phyloP scores from a whole-genome alignment of 225 moss, liverwort and hornwort species.

The Physcomitrium patens region DNA sequence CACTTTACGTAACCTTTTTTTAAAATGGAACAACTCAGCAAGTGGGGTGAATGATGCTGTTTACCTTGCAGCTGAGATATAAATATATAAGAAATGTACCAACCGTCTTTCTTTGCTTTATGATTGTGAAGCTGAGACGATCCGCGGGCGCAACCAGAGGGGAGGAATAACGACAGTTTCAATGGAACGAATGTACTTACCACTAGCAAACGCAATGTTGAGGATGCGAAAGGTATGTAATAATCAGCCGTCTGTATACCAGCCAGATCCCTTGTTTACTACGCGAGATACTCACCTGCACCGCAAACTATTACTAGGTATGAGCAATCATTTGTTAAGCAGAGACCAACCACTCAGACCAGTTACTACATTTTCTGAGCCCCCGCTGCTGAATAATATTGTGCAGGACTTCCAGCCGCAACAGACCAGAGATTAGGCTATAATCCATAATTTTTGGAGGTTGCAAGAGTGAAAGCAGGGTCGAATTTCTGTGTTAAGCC shows the following conservation, averaged over 20 bases:
- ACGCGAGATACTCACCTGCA: not conserved
- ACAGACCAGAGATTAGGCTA: slow-evolving; percentile 24
- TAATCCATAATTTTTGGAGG: slow-evolving; percentile 8
- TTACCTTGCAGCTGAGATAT: not conserved
- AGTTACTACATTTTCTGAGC: slow-evolving; percentile 11
- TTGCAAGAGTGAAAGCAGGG: slow-evolving; percentile 12
- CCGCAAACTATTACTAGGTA: no score
- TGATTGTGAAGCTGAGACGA: slow-evolving; percentile 57
- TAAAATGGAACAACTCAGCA: not conserved
- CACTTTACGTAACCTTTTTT: not conserved
- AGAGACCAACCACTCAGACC: not conserved
- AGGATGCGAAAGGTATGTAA: slow-evolving; percentile 57
- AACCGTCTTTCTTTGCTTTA: not conserved
- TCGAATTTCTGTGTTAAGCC: slow-evolving; percentile 27
- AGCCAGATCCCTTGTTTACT: not conserved
- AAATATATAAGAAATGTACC: not conserved
- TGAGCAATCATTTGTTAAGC: no score
- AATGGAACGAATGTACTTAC: slow-evolving; percentile 53
- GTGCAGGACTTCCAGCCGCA: slow-evolving; percentile 26
- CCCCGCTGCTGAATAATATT: slow-evolving; percentile 1
- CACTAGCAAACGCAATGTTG: slow-evolving; percentile 55
- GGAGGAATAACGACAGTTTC: slow-evolving; percentile 56
- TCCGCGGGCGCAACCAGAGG: slow-evolving; percentile 61
- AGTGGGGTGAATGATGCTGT: not conserved
- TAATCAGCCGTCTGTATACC: not conserved